Base-by-base conservation (phyloP, 2,329 filamentous ascomycete species). In the Alternaria rosae region DNA sequence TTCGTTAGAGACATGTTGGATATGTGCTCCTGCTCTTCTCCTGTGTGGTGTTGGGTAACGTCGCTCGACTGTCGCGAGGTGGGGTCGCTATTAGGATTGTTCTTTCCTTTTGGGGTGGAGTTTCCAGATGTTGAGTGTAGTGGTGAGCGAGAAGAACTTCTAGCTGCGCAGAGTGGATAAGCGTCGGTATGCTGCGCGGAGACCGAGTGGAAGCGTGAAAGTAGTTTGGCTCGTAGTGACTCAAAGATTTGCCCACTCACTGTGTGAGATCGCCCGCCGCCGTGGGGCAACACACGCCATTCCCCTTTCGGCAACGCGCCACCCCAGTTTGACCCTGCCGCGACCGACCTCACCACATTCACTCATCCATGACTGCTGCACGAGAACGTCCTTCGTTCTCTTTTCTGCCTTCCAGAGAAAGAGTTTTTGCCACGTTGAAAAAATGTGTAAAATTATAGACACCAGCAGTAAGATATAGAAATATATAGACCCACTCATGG, bases 1-100 rank as follows among this genome's bases (percentile, higher is more conserved):
- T 97, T 97, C 80, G 92, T 95, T 85, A 97, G 89, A 84, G 93
- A 96, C 92, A 96, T 97, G 77, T 80, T 91, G 87, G 44, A 59
- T 64, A 43, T 57, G 30, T 67, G 38, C 42, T 69, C 50, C 57
- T 62, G 59, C 54, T 62, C 55, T 59, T 58, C 52, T 61, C 58
- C 54, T 42, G 41, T 38, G 43, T 54, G 44, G 54, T 48, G 6
- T 56, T 52, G 62, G 51, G 35, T 47, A 42, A 53, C 52, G 62
- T 63, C 51, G 52, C 42, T 47, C 15, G 51, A 38, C 52, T 50
- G 32, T 48, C 42, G 52, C 56, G 20, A 25, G 17, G 62, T 63
- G 59, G 61, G 61, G 54, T 54, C 51, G 41, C 44, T 42, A 30
- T 25, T 45, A 17, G 23, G 44, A 25, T 25, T 47, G 50, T 42